phyloP scores from a whole-genome alignment of 805 yeast species.

The Yueomyces sinensis region DNA sequence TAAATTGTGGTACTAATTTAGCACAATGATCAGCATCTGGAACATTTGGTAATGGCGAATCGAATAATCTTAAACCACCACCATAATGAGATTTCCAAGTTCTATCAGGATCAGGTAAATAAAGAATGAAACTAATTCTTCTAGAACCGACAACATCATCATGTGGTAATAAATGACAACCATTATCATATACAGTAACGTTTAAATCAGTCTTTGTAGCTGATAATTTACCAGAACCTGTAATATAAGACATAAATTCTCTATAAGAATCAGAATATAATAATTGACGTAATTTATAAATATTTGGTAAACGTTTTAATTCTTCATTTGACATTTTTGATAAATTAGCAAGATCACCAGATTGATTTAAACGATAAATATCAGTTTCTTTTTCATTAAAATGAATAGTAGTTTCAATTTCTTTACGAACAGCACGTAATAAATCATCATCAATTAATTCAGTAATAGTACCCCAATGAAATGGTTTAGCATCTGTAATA shows the following conservation, averaged over 20 bases:
- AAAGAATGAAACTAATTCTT: slow-evolving; percentile 82
- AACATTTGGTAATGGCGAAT: slow-evolving; percentile 76
- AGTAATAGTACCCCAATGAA: slow-evolving; percentile 77
- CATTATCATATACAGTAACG: slow-evolving; percentile 78
- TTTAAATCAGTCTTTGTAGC: slow-evolving; percentile 90
- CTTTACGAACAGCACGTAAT: slow-evolving; percentile 67
- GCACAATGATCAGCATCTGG: slow-evolving; percentile 66
- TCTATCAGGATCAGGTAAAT: slow-evolving; percentile 84
- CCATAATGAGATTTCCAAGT: slow-evolving; percentile 88
- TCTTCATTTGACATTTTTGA: slow-evolving; percentile 76
- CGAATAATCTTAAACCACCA: slow-evolving; percentile 79
- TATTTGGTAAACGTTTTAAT: slow-evolving; percentile 54
- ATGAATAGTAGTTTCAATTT: slow-evolving; percentile 69
- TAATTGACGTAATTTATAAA: slow-evolving; percentile 72
- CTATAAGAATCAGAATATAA: slow-evolving; percentile 80
- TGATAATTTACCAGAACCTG: slow-evolving; percentile 80
- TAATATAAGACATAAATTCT: slow-evolving; percentile 58
- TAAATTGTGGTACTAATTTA: slow-evolving; percentile 81
- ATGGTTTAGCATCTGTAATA: slow-evolving; percentile 56
- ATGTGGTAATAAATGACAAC: slow-evolving; percentile 88
- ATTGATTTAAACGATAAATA: slow-evolving; percentile 82
- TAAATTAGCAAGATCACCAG: slow-evolving; percentile 83
- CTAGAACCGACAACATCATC: slow-evolving; percentile 97
- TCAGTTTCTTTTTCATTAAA: slow-evolving; percentile 96
- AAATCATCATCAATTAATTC: slow-evolving; percentile 65